Percentiles rank a stretch among this genome's conserved stretches.
Evolutionary conservation across 164 flowering plant genomes (phyloP).

Genomic region (Platanus orientalis): DNA sequence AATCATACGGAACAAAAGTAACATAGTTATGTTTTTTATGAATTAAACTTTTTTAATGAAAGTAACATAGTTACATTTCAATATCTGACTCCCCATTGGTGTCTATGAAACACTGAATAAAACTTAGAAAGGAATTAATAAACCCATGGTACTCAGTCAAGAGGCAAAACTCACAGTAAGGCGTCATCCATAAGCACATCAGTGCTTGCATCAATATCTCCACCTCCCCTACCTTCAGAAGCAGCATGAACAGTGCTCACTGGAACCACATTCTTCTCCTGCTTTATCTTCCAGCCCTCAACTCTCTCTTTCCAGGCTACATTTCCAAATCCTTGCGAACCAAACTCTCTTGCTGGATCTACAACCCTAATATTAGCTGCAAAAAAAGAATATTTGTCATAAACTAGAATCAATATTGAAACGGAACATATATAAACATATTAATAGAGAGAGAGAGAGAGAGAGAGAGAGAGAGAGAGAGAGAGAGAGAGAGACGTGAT

Average conservation of each 20-base stretch:
- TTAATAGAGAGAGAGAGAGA: no score
- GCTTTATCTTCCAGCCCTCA: constrained; percentile 58
- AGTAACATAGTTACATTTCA: no score
- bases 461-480: no score
- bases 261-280: constrained; percentile 54
- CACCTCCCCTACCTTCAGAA: constrained; percentile 68
- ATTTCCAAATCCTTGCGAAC: constrained; percentile 57
- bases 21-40: no score
- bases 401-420: background rate
- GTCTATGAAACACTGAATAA: no score
- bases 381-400: constrained; percentile 2
- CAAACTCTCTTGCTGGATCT: constrained; percentile 76
- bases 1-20: no score
- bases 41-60: no score
- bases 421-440: constrained; percentile 15
- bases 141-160: background rate
- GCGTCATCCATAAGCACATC: constrained; percentile 34
- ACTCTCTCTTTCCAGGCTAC: constrained; percentile 63
- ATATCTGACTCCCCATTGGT: no score
- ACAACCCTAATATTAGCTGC: constrained; percentile 73
- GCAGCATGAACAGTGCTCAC: constrained; percentile 57
- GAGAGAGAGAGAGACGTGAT: constrained; percentile 32
- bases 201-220: constrained; percentile 35
- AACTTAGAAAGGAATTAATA: background rate
- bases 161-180: constrained; percentile 29